Evolutionary conservation across 2,329 filamentous ascomycete genomes (phyloP).

Genomic region (Penicillium palitans): DNA sequence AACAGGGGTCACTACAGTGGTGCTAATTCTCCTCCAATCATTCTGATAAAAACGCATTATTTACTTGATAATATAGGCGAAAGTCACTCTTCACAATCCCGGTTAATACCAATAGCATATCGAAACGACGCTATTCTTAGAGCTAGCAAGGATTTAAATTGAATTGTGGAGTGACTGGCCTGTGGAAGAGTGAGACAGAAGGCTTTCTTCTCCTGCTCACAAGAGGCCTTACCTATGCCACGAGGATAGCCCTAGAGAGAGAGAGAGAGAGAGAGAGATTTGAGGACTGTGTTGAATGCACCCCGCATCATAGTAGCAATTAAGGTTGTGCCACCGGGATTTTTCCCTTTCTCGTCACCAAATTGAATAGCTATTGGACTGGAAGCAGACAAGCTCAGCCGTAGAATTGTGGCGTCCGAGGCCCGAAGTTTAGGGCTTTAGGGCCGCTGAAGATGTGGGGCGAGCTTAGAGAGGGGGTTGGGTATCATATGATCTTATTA

Average conservation of each 20-base stretch:
- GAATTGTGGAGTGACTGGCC: too few relatives aligned
- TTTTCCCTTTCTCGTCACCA: slow-evolving; percentile 17
- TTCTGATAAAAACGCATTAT: not conserved
- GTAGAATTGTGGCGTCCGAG: not conserved
- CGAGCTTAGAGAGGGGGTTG: not conserved
- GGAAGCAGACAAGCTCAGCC: not conserved
- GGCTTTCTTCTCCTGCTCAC: not conserved
- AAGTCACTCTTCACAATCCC: not conserved
- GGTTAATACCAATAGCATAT: not conserved
- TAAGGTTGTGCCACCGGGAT: slow-evolving; percentile 18
- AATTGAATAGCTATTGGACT: not conserved
- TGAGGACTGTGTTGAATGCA: not conserved
- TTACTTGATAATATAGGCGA: not conserved
- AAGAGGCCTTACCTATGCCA: not conserved
- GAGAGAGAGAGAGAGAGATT: not conserved
- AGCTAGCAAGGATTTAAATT: not conserved
- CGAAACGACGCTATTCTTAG: not conserved
- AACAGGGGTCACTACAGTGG: not conserved
- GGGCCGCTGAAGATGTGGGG: not conserved
- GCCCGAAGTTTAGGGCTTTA: not conserved
- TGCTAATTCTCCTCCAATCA: slow-evolving; percentile 13
- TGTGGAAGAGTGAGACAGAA: not conserved
- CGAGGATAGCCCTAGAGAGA: not conserved
- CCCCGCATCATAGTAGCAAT: not conserved
- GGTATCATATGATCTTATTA: not conserved